Conservation (phyloP, 2,329 filamentous ascomycete species). For the Proliferodiscus dingleyae region DNA sequence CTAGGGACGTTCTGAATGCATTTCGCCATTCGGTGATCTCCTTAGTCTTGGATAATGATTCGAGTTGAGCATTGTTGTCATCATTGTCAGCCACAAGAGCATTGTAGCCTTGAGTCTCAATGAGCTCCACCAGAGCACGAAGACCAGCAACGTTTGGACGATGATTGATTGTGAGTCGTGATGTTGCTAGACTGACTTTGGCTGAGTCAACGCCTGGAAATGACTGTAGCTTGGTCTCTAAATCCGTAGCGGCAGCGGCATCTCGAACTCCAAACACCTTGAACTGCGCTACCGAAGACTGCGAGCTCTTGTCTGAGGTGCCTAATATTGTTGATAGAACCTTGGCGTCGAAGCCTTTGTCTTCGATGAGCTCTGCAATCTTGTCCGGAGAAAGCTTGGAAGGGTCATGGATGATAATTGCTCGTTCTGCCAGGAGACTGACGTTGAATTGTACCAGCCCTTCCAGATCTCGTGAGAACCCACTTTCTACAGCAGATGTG, state of each 20-base stretch:
- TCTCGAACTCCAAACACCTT: constrained; percentile 79
- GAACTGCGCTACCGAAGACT: constrained; percentile 63
- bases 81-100: constrained; percentile 86
- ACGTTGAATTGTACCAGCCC: constrained; percentile 90
- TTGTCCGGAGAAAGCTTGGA: constrained; percentile 64
- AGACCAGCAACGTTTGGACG: constrained; percentile 69
- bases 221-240: constrained; percentile 64
- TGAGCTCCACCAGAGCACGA: constrained; percentile 72
- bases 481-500: constrained; percentile 83
- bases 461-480: constrained; percentile 64
- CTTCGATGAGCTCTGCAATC: constrained; percentile 80
- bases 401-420: constrained; percentile 79
- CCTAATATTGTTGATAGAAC: constrained; percentile 72
- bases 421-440: constrained; percentile 86
- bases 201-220: constrained; percentile 71
- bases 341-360: constrained; percentile 80
- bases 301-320: constrained; percentile 47
- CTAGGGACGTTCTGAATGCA: constrained; percentile 71
- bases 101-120: constrained; percentile 82
- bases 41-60: constrained; percentile 91
- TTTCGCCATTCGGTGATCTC: constrained; percentile 91
- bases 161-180: constrained; percentile 69
- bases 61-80: constrained; percentile 93
- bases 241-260: constrained; percentile 61
- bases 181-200: constrained; percentile 67